Base-by-base conservation (phyloP, 306 rosid species). In the Senna siamea region DNA sequence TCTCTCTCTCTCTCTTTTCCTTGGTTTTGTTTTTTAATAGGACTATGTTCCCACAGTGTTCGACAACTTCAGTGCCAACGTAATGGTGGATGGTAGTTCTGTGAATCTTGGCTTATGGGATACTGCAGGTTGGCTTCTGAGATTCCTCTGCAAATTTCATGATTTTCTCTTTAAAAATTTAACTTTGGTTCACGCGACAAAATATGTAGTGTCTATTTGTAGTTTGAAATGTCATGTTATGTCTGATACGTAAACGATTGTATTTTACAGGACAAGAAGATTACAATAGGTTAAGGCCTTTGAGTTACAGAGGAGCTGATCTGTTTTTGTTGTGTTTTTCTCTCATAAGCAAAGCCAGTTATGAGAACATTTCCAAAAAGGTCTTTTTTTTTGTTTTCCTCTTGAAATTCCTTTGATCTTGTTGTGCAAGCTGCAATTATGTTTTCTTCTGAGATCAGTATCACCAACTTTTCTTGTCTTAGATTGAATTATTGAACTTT, bases 281-380 rank as follows among this genome's bases (percentile, higher is more conserved):
- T 81, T 93, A 93, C 70, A 93, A 93, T 72, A 88, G 98, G 86
- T 72, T 93, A 77, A 93, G 98, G 89, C 98, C 98, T 59, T 83
- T 93, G 74, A 93, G 98, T 76, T 93, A 93, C 72, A 93, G 98
- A 74, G 98, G 97, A 69, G 96, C 98, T 70, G 96, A 93, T 87
- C 97, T 93, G 84, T 93, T 93, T 81, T 75, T 93, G 75, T 53
- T 93, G 83, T 94, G 96, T 51, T 93, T 89, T 79, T 93, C 98
- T 77, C 96, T 93, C 30, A 85, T 89, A 62, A 90, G 97, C 80
- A 93, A 86, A 89, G 96, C 97, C 41, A 90, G 97, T 78, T 93
- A 89, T 73, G 98, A 93, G 78, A 93, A 93, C 75, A 87, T 90
- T 72, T 79, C 96, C 53, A 93, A 93, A 81, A 93, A 93, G 98